Evolutionary conservation across 805 yeast genomes (phyloP), one percentile per base, ranked within the genome.

Genomic region (Metschnikowia koreensis): DNA sequence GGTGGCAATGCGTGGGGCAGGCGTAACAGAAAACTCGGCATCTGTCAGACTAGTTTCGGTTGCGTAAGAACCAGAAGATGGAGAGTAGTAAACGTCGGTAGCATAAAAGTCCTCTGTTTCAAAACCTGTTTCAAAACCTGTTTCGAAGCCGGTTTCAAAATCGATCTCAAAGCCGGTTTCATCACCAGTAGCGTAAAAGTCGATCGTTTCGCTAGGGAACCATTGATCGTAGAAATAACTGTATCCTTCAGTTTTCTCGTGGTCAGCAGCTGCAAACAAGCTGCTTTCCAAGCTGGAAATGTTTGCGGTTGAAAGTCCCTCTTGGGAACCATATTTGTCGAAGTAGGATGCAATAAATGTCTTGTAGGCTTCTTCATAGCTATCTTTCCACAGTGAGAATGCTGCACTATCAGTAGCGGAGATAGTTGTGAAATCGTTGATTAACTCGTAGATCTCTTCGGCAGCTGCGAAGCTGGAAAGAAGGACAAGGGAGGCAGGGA

Each of bases 361-460:
- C 41, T 44, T 26, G 37, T 37, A 44, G 26, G 38, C 41, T 8
- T 39, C 46, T 41, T 29, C 46, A 26, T 44, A 44, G 33, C 40
- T 28, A 7, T 34, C 17, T 22, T 38, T 38, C 44, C 50, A 47
- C 46, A 36, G 41, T 4, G 36, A 31, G 31, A 38, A 41, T 16
- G 46, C 50, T 7, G 29, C 17, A 12, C 41, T 12, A 9, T 44
- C 37, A 10, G 26, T 26, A 6, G 45, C 27, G 15, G 45, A 15
- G 27, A 47, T 34, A 41, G 45, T 37, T 9, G 36, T 17, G 29
- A 28, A 37, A 27, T 47, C 50, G 15, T 31, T 36, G 42, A 27
- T n/a, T 28, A 16, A 37, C 6, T 44, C 41, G 17, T 11, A 22
- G 37, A 28, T 33, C 28, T 38, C 37, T 16, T 44, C 27, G 27